These are phyloP conservation scores for Exophiala xenobiotica DNA, from an alignment of 2,329 filamentous ascomycete genomes.

Conservation along the genomic window DNA sequence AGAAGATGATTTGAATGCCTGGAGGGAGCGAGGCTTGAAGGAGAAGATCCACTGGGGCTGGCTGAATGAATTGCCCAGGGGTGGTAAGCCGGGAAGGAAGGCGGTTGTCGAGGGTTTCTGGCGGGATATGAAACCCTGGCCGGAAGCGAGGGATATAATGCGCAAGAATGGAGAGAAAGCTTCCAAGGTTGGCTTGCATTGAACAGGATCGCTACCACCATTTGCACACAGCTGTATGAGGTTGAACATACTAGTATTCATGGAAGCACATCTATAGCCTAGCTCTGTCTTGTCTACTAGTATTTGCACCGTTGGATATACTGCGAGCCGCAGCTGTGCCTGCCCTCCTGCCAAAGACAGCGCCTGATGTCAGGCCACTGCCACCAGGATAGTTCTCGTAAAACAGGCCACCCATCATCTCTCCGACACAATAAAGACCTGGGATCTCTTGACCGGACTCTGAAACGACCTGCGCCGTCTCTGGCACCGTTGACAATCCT, in stretches of 20 bases:
- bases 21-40: neutral
- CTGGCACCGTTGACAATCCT: constrained; percentile 57
- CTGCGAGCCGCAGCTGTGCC: constrained; percentile 36
- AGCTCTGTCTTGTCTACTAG: no score
- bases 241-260: no score
- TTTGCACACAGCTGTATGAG: no score
- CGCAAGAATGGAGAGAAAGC: no score
- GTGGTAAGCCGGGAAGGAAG: neutral
- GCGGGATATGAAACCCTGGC: neutral
- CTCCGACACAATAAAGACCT: constrained; percentile 61
- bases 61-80: neutral
- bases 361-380: constrained; percentile 60
- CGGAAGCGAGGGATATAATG: neutral
- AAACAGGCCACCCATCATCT: constrained; percentile 67
- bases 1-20: neutral
- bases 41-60: neutral
- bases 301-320: no score
- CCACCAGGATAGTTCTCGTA: constrained; percentile 65
- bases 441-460: constrained; percentile 48
- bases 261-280: no score
- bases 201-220: no score
- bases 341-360: constrained; percentile 53
- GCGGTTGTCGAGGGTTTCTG: neutral
- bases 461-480: constrained; percentile 55
- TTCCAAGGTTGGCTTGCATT: no score